Evolutionary conservation across 331 rosid genomes (phyloP).

Genomic region (Saraca asoca): DNA sequence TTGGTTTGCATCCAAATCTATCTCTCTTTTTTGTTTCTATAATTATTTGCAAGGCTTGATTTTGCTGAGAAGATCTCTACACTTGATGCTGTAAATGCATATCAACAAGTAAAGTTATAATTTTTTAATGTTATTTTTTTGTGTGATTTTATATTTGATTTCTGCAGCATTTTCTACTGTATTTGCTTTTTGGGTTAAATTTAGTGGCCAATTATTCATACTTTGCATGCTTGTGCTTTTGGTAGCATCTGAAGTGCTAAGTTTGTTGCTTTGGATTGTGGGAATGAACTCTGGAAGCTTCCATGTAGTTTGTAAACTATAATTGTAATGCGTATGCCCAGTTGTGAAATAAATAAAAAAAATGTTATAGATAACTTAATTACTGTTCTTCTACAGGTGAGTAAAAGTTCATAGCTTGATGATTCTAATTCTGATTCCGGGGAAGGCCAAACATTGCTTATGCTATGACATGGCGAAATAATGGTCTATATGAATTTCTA

Average conservation of each 20-base stretch:
- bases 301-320: background rate
- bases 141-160: constrained; percentile 24
- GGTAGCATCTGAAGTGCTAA: background rate
- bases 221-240: constrained; percentile 32
- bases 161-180: constrained; percentile 30
- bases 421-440: constrained; percentile 13
- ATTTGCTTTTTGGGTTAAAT: constrained; percentile 27
- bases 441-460: background rate
- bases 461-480: background rate
- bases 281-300: background rate
- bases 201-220: constrained; percentile 30
- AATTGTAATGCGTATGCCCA: background rate
- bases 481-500: constrained; percentile 10
- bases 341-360: background rate
- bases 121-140: background rate
- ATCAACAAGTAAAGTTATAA: constrained; percentile 35
- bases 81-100: constrained; percentile 37
- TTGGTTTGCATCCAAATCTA: constrained; percentile 29
- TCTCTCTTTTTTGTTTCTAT: constrained; percentile 25
- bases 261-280: constrained; percentile 30
- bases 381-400: constrained; percentile 13
- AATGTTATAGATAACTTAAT: background rate
- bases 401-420: background rate
- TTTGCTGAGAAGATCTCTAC: constrained; percentile 39
- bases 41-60: background rate